Evolutionary conservation across 106 monocot species (phyloP).

Genomic region (Dendrobium huoshanense): DNA sequence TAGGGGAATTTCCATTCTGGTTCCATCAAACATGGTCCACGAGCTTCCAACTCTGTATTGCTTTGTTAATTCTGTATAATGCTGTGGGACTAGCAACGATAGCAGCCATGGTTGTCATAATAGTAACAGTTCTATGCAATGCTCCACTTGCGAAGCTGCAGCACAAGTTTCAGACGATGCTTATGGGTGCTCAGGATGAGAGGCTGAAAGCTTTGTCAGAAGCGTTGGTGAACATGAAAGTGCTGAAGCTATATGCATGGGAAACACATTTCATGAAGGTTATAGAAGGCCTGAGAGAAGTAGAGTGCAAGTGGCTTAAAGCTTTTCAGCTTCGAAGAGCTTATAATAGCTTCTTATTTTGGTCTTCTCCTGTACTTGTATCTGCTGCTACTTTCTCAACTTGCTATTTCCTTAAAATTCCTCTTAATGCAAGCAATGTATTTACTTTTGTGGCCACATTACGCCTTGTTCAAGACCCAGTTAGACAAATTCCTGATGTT

Average conservation of each 20-base stretch:
- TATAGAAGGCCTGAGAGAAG: constrained; percentile 58
- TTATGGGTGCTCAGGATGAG: constrained; percentile 80
- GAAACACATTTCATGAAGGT: constrained; percentile 66
- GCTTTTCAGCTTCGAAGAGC: constrained; percentile 66
- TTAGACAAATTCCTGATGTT: constrained; percentile 80
- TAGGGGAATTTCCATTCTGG: constrained; percentile 90
- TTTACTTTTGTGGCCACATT: constrained; percentile 97
- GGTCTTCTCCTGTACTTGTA: constrained; percentile 76
- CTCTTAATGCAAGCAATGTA: constrained; percentile 75
- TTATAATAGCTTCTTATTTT: constrained; percentile 77
- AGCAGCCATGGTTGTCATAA: constrained; percentile 60
- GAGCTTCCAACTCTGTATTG: constrained; percentile 68
- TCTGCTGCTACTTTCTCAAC: constrained; percentile 76
- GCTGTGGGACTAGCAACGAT: constrained; percentile 84
- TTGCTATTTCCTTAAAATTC: constrained; percentile 74
- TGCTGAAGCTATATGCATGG: constrained; percentile 97
- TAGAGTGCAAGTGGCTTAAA: constrained; percentile 63
- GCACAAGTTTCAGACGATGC: constrained; percentile 72
- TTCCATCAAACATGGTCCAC: constrained; percentile 96
- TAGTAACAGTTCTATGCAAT: constrained; percentile 78
- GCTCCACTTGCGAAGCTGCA: constrained; percentile 78
- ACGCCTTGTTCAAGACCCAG: constrained; percentile 86
- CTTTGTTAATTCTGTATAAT: constrained; percentile 73
- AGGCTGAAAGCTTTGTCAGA: constrained; percentile 92
- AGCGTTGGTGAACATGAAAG: constrained; percentile 86